Conservation (phyloP, 2,329 filamentous ascomycete species). For the Hypoxylon sp. region DNA sequence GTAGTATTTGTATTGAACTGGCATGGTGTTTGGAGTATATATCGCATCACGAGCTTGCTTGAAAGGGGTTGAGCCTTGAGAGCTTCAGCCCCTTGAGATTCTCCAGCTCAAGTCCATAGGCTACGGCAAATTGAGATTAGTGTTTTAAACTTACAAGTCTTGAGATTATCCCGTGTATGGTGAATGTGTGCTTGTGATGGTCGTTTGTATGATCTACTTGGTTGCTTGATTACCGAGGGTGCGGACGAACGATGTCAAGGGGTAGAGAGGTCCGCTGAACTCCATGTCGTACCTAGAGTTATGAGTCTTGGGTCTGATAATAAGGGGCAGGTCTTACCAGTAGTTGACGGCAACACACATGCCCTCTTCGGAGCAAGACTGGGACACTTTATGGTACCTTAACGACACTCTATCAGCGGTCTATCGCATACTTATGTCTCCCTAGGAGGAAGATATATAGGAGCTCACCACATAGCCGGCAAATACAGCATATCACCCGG, state of each 20-base stretch:
- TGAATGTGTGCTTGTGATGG: not conserved
- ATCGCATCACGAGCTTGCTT: constrained; percentile 5
- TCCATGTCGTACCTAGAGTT: constrained; percentile 77
- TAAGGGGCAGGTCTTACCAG: constrained; percentile 60
- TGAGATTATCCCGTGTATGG: not conserved
- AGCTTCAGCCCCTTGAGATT: not conserved
- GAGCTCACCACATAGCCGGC: constrained; percentile 75
- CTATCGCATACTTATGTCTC: not conserved
- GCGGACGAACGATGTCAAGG: constrained; percentile 64
- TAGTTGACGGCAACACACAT: constrained; percentile 84
- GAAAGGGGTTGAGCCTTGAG: constrained; percentile 8
- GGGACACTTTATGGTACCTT: constrained; percentile 81
- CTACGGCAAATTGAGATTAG: constrained; percentile 14
- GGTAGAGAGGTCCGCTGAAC: constrained; percentile 73
- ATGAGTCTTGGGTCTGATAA: not conserved
- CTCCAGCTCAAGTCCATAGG: constrained; percentile 8
- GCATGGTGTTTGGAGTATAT: constrained; percentile 35
- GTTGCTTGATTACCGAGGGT: constrained; percentile 40
- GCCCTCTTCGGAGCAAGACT: constrained; percentile 71
- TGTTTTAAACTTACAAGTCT: constrained; percentile 3
- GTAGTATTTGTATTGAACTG: not conserved
- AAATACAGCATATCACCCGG: constrained; percentile 84
- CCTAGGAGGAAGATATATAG: not conserved
- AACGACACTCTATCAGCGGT: not conserved
- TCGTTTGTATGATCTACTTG: not conserved